Evolutionary conservation across 371 early-diverging fungal species (phyloP).

Genomic region (Mucor racemosus): DNA sequence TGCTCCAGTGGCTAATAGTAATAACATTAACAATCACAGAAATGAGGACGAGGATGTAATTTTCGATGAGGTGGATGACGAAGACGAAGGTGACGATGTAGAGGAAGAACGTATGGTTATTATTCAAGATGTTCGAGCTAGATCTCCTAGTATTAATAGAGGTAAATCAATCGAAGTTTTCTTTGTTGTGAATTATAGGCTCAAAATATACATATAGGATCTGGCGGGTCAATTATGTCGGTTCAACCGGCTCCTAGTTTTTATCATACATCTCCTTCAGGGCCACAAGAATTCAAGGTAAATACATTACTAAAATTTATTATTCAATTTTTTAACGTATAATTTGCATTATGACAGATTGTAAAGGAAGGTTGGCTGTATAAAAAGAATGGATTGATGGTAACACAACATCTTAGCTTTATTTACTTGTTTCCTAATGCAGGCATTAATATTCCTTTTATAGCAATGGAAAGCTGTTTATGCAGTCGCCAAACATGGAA

Average conservation of each 20-base stretch:
- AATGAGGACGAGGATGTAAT: constrained; percentile 13
- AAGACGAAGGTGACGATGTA: constrained; percentile 21
- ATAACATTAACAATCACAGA: background rate
- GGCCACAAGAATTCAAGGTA: constrained; percentile 39
- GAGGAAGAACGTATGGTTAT: constrained; percentile 17
- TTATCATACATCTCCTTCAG: constrained; percentile 7
- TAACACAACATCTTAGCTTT: constrained; percentile 23
- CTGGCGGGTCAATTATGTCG: constrained; percentile 28
- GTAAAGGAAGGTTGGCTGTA: constrained; percentile 57
- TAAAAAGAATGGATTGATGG: constrained; percentile 49
- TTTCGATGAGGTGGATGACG: constrained; percentile 14
- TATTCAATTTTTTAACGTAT: background rate
- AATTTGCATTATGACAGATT: constrained; percentile 26
- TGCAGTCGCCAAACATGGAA: constrained; percentile 61
- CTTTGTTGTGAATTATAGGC: background rate
- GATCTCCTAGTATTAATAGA: constrained; percentile 27
- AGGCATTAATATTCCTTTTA: constrained; percentile 4
- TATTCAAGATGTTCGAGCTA: constrained; percentile 22
- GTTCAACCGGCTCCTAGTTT: constrained; percentile 11
- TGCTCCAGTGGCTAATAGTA: background rate
- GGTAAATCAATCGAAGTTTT: constrained; percentile 12
- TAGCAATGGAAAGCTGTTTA: constrained; percentile 58
- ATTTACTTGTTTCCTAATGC: constrained; percentile 8
- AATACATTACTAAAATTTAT: background rate
- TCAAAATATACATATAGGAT: constrained; percentile 6